Conservation (phyloP, 2,329 filamentous ascomycete species). For the Talaromyces sp. region DNA sequence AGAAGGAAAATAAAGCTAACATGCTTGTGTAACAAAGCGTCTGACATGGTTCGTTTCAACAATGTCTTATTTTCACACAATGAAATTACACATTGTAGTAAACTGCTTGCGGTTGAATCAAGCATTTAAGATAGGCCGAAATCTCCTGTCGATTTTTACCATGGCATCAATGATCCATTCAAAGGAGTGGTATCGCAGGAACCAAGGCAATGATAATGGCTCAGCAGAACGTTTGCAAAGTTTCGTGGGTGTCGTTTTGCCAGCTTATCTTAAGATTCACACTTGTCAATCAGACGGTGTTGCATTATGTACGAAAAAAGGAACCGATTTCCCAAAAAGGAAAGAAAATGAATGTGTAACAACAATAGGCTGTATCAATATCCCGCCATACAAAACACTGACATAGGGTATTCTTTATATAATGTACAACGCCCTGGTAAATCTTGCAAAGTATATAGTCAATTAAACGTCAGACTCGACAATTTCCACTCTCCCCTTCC, state of each 20-base stretch:
- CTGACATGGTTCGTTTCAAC: too few species aligned
- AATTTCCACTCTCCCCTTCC: constrained; percentile 8
- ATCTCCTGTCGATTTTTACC: too few species aligned
- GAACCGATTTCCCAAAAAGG: background rate
- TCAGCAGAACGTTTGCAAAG: background rate
- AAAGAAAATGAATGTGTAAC: background rate
- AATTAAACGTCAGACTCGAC: constrained; percentile 7
- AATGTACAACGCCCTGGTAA: background rate
- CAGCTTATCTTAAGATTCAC: too few species aligned
- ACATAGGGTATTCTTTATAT: background rate
- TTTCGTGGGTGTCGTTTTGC: too few species aligned
- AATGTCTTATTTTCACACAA: too few species aligned
- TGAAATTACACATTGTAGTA: too few species aligned
- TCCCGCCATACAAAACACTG: background rate
- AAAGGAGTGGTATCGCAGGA: too few species aligned
- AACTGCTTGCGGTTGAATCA: too few species aligned
- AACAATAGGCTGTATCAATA: background rate
- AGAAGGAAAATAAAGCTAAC: too few species aligned
- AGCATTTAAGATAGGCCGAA: too few species aligned
- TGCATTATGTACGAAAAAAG: background rate
- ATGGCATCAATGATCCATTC: too few species aligned
- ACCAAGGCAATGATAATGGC: background rate
- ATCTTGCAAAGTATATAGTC: background rate
- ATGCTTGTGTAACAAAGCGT: too few species aligned
- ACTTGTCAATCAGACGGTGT: background rate